These are phyloP conservation scores for Tympanopsis confertula DNA, from an alignment of 2,329 filamentous ascomycete species.

Conservation along the genomic window DNA sequence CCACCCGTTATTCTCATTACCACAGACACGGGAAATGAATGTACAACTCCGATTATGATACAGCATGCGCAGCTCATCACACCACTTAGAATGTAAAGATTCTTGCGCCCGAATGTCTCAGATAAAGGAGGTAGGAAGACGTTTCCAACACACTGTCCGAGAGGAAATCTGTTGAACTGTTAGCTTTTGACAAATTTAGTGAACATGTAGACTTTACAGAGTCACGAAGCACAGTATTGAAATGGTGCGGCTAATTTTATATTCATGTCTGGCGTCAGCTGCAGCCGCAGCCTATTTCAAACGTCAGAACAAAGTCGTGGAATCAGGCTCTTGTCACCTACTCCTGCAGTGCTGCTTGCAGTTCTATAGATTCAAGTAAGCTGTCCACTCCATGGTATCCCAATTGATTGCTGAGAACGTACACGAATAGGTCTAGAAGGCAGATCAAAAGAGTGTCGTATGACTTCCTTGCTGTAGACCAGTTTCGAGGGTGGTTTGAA, in stretches of 20 bases:
- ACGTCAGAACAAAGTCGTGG: conserved; percentile 9
- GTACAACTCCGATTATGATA: conserved; percentile 18
- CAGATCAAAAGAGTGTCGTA: conserved; percentile 15
- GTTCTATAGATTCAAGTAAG: conserved; percentile 10
- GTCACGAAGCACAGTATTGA: not conserved
- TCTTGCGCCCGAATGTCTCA: conserved; percentile 22
- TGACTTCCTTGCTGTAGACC: conserved; percentile 12
- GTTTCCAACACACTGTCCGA: conserved; percentile 18
- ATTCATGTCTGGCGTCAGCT: not conserved
- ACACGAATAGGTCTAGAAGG: conserved; percentile 19
- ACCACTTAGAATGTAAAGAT: conserved; percentile 17
- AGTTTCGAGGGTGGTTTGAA: conserved; percentile 4
- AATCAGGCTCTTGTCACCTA: conserved; percentile 8
- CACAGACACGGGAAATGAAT: conserved; percentile 11
- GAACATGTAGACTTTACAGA: conserved; percentile 7
- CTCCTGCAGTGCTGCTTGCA: conserved; percentile 19
- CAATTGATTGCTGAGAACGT: conserved; percentile 7
- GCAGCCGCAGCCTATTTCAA: not conserved
- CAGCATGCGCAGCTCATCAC: conserved; percentile 15
- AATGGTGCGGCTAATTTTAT: not conserved
- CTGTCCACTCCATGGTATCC: not conserved
- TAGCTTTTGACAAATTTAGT: conserved; percentile 12
- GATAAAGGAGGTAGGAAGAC: conserved; percentile 21
- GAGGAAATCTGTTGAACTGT: conserved; percentile 13
- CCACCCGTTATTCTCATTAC: conserved; percentile 15